Base-by-base conservation (phyloP, 441 rosid species). In the Pelargonium australe region DNA sequence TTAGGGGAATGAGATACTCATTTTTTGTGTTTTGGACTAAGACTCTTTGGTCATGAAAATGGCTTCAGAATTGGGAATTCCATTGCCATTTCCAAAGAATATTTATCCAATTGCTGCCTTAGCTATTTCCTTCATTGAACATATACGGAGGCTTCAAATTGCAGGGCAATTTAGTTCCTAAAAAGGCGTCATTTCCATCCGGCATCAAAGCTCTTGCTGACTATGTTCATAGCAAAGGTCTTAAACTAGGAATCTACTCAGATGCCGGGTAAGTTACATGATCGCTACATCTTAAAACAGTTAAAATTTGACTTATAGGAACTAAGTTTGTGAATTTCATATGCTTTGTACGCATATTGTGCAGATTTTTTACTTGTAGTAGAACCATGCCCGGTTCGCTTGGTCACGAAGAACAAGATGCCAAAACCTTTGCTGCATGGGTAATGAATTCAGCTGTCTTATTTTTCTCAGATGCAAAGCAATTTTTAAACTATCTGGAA, bases 371-470 rank as follows among this genome's bases (percentile, higher is more conserved):
- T 11, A 89, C 95, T 1, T 89, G 95, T 65, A 85, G 88, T 79
- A 84, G 76, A 76, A 69, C 80, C 19, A 86, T 86, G 91, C 90
- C 95, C 0, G 95, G 95, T 67, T 86, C 95, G 20, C 83, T 89
- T 71, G 90, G 91, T 69, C 79, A 80, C 5, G 95, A 89, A 77
- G 95, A 86, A 65, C 85, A 77, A 71, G 95, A 89, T 78, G 95
- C 95, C 28, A 85, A 85, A 76, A 79, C 89, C 66, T 89, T 86
- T 79, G 95, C 91, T 55, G 77, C 81, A 68, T 89, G 95, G 95
- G 95, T 86, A 55, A 81, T 60, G 68, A 37, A 28, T 14, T 67
- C 8, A 60, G 45, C 40, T 62, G 43, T 69, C 28, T 31, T 40
- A 6, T 19, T 64, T n/a, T 44, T 17, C 3, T 19, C 31, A 58